Base-by-base conservation (phyloP, 192 early-diverging fungal species). In the Backusella tarrabulga region DNA sequence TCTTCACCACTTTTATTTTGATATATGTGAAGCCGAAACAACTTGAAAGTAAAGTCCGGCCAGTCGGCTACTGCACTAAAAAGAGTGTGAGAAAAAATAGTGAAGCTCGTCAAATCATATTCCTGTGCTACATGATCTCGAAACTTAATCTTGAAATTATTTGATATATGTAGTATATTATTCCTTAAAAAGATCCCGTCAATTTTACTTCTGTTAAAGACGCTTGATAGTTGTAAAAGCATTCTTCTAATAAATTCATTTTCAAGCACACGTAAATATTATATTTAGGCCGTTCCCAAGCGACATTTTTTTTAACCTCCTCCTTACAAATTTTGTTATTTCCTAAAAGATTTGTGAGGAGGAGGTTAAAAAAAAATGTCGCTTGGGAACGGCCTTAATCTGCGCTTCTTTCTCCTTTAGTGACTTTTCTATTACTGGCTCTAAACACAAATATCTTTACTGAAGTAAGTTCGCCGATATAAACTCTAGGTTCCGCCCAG, bases 401-500 rank as follows among this genome's bases (percentile, higher is more conserved):
- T 29, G 56, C 56, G 56, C 12, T 56, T 21, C 9, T 54, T 56
- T 21, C 15, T 17, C 42, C n/a, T 56, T 9, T 56, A 56, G 9
- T 23, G 11, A 2, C 4, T 26, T 29, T 63, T 63, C 23, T 29
- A 12, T 63, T 63, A 56, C 54, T 56, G n/a, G 21, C 21, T 56
- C 7, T 8, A 23, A 56, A 56, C 6, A 56, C n/a, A 56, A 56
- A 56, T 56, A 56, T 56, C 21, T 56, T 56, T 11, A 56, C 54
- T 56, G 54, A 23, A 56, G 54, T 21, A 56, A 23, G 54, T 21
- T 56, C 54, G 54, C 54, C 54, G 54, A 56, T 23, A 26, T 56
- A 56, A 56, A 56, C 54, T 56, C 54, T 56, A 56, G n/a, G 54
- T 56, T 56, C 54, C 54, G 54, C 54, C 54, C 54, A 56, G 54